Evolutionary conservation across 129 eudicot genomes (phyloP).

Genomic region (Chrysanthemum seticuspe): DNA sequence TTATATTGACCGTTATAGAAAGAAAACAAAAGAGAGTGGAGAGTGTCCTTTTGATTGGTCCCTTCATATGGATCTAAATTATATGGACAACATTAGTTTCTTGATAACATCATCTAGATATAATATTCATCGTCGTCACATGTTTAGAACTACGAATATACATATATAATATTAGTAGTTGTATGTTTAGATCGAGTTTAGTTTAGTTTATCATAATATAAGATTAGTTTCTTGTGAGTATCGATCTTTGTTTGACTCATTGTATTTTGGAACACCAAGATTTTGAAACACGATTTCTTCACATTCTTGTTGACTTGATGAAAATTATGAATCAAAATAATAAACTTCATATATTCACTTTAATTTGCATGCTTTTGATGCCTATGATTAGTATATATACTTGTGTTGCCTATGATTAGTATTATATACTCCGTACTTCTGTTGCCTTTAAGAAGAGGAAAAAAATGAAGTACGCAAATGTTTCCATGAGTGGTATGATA

Average conservation of each 20-base stretch:
- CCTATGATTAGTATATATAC: no score
- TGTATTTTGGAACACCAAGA: background rate
- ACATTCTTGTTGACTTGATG: background rate
- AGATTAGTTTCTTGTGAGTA: conserved; percentile 1
- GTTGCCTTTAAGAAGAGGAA: no score
- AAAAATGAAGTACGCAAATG: no score
- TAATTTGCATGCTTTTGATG: no score
- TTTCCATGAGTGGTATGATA: no score
- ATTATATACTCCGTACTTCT: no score
- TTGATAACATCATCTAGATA: conserved; percentile 12
- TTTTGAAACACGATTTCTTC: background rate
- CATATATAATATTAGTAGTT: background rate
- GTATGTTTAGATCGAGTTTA: no score
- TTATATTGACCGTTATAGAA: conserved; percentile 10
- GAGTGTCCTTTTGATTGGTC: conserved; percentile 27
- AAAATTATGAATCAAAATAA: no score
- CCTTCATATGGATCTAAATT: conserved; percentile 12
- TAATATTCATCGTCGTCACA: background rate
- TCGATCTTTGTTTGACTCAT: background rate
- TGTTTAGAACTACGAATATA: background rate
- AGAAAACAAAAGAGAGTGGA: conserved; percentile 24
- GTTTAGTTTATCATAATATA: background rate
- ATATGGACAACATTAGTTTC: conserved; percentile 26
- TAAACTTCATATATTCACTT: no score
- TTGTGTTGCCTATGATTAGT: no score